Conservation (phyloP, 768 basidiomycete species). For the Tricholoma hemisulphureum region DNA sequence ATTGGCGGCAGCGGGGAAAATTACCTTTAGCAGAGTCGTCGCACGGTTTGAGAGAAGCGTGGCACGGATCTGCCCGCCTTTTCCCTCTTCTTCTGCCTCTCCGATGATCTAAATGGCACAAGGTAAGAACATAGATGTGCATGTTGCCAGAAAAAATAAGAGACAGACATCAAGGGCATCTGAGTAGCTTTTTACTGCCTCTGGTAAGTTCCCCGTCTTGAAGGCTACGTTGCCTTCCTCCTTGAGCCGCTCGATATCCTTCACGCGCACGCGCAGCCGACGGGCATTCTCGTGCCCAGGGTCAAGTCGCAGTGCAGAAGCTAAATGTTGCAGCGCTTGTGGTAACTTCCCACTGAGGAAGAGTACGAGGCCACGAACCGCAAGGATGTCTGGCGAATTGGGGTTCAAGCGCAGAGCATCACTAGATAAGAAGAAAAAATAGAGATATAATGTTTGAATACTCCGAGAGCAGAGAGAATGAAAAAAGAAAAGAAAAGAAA, state of each 20-base stretch:
- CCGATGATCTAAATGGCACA: constrained; percentile 58
- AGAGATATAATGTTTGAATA: background rate
- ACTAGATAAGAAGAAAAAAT: constrained; percentile 34
- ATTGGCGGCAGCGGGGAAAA: background rate
- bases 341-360: constrained; percentile 72
- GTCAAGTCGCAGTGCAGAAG: constrained; percentile 72
- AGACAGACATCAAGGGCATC: constrained; percentile 64
- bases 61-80: constrained; percentile 79
- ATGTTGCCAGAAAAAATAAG: background rate
- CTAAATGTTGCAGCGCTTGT: constrained; percentile 68
- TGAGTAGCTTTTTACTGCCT: constrained; percentile 67
- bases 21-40: constrained; percentile 76
- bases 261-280: constrained; percentile 72
- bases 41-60: constrained; percentile 83
- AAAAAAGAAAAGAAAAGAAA: no score
- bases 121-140: background rate
- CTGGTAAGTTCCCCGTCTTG: constrained; percentile 55
- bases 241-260: constrained; percentile 78
- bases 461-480: no score
- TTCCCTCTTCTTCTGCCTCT: constrained; percentile 63
- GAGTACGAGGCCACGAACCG: constrained; percentile 74
- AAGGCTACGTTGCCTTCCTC: constrained; percentile 83
- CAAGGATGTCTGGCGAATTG: constrained; percentile 77
- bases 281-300: constrained; percentile 73
- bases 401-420: constrained; percentile 71